Evolutionary conservation across 2,329 filamentous ascomycete species (phyloP), one percentile per base, ranked within the genome.

Genomic region (Mollisia scopiformis): DNA sequence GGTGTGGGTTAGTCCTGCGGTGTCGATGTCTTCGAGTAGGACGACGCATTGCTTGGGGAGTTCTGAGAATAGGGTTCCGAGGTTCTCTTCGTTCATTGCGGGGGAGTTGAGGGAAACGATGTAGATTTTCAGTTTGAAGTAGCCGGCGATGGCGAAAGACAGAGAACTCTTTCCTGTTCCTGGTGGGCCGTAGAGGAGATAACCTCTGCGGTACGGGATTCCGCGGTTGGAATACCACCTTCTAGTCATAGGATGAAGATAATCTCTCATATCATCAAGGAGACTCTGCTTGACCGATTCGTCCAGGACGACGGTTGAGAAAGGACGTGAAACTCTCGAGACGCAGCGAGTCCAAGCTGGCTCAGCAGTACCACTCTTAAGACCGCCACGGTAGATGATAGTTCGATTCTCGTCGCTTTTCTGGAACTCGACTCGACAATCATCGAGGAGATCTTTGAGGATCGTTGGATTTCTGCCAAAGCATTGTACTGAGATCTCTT

Each of bases 141-240:
- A 83, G 5, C 89, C 89, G 0, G 89, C 88, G 53, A 91, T 80
- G 0, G 89, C 89, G 43, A 92, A 82, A 64, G 85, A 88, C 1
- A 92, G 80, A 49, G 87, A 90, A 47, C 86, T 90, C 75, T 94
- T 95, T 14, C 91, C 91, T 0, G 90, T 93, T 0, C 91, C 91
- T 0, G 91, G 91, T 0, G 91, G 91, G 0, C 92, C 92, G 65
- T 93, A 81, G 16, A 96, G 85, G 0, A 96, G 83, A 70, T 95
- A 96, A 0, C 92, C 93, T 4, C 92, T 83, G 14, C 92, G 85
- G 73, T 96, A 96, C 0, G 93, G 92, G 30, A 96, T 94, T 0
- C 92, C 92, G 6, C 92, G 84, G 66, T 91, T 89, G 0, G 88
- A 82, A 72, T 97, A 96, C 91, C 92, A 96, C n/a, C 87, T 81